Percentiles rank a stretch among this genome's conserved stretches.
These are phyloP conservation scores for Mycena epipterygia DNA, from an alignment of 768 basidiomycete species.

Conservation along the genomic window DNA sequence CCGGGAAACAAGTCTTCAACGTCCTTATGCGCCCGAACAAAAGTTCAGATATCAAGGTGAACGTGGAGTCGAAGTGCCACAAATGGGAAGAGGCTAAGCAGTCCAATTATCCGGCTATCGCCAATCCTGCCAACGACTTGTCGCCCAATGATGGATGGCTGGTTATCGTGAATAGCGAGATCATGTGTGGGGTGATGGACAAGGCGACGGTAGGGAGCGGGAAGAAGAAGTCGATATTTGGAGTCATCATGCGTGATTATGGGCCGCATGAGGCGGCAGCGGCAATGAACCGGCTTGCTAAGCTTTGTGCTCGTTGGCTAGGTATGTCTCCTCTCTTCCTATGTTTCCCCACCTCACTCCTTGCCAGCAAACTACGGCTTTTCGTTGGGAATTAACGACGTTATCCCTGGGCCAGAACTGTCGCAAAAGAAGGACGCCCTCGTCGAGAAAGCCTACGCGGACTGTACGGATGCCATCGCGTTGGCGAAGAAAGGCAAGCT, in stretches of 20 bases:
- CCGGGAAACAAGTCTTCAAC: slow-evolving; percentile 99
- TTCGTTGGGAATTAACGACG: slow-evolving; percentile 98
- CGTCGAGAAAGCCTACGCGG: slow-evolving; percentile 90
- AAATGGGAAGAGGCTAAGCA: slow-evolving; percentile 84
- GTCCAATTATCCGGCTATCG: slow-evolving; percentile 69
- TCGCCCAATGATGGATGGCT: slow-evolving; percentile 98
- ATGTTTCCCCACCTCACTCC: slow-evolving; percentile 24
- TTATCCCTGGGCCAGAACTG: slow-evolving; percentile 93
- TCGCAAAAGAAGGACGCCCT: slow-evolving; percentile 84
- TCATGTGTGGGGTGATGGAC: slow-evolving; percentile 99
- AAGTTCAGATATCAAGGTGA: slow-evolving; percentile 85
- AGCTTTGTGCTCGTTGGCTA: slow-evolving; percentile 94
- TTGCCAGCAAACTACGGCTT: slow-evolving; percentile 94
- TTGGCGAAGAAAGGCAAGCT: slow-evolving; percentile 91
- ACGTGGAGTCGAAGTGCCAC: slow-evolving; percentile 96
- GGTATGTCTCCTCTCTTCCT: slow-evolving; percentile 59
- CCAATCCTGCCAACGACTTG: slow-evolving; percentile 82
- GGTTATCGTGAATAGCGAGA: slow-evolving; percentile 96
- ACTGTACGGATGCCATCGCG: slow-evolving; percentile 90
- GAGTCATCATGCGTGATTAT: slow-evolving; percentile 97
- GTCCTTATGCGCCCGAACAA: slow-evolving; percentile 96
- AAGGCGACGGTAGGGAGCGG: slow-evolving; percentile 98
- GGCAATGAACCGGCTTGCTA: slow-evolving; percentile 97
- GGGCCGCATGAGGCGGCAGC: slow-evolving; percentile 94
- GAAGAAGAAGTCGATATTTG: slow-evolving; percentile 99